Evolutionary conservation across 1,284 basidiomycete species (phyloP).

Genomic region (Heliocybe sulcata): DNA sequence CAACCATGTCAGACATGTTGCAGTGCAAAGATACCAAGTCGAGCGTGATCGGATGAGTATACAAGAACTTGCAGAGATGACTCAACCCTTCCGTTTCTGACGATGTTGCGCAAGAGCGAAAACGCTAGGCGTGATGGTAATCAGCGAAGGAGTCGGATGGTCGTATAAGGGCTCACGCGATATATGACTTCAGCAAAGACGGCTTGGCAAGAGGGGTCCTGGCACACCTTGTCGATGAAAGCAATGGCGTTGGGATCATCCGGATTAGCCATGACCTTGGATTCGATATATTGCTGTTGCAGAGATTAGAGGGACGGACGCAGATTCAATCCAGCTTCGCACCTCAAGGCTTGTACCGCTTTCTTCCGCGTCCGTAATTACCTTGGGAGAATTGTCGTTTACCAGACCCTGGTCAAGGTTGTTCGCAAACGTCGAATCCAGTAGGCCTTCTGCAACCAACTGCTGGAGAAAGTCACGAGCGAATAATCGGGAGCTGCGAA

Average conservation of each 20-base stretch:
- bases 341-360: constrained; percentile 47
- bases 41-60: constrained; percentile 44
- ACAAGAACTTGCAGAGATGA: constrained; percentile 57
- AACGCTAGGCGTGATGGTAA: constrained; percentile 35
- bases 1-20: constrained; percentile 53
- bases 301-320: constrained; percentile 25
- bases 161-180: constrained; percentile 31
- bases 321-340: constrained; percentile 13
- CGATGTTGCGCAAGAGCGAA: constrained; percentile 36
- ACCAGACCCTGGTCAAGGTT: not conserved
- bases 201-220: constrained; percentile 52
- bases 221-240: constrained; percentile 51
- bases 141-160: not conserved
- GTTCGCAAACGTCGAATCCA: constrained; percentile 38
- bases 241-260: constrained; percentile 38
- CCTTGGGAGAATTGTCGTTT: constrained; percentile 38
- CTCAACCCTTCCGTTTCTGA: constrained; percentile 63
- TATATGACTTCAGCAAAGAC: constrained; percentile 51
- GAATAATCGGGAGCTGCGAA: constrained; percentile 36
- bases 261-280: constrained; percentile 49
- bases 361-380: constrained; percentile 53
- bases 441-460: constrained; percentile 41
- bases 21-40: constrained; percentile 69
- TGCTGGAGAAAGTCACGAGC: constrained; percentile 54
- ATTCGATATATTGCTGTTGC: constrained; percentile 40